Conservation (phyloP, 352 stramenopile genomes). For the Thalassiosira hispida region DNA sequence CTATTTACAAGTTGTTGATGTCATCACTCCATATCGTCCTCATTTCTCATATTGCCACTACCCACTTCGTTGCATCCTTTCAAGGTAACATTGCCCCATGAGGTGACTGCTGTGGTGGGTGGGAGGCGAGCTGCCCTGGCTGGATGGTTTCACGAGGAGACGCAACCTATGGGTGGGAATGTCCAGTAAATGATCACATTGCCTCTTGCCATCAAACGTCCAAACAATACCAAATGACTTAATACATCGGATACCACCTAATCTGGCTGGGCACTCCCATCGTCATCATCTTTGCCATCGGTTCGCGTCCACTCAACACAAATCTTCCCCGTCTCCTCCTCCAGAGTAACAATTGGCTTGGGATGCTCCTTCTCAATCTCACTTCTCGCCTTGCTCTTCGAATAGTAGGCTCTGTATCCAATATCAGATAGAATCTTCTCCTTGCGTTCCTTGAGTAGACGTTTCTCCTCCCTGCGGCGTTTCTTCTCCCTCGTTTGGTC, state of each 20-base stretch:
- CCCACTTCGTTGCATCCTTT: background rate
- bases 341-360: slow-evolving; percentile 32
- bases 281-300: slow-evolving; percentile 4
- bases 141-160: slow-evolving; percentile 59
- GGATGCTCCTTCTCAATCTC: slow-evolving; percentile 30
- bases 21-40: no score
- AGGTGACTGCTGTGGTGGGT: slow-evolving; percentile 25
- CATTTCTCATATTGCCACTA: no score
- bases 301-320: slow-evolving; percentile 10
- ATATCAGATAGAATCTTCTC: slow-evolving; percentile 28
- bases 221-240: background rate
- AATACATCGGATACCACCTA: background rate
- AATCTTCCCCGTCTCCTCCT: slow-evolving; percentile 15
- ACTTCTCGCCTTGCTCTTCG: slow-evolving; percentile 1
- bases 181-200: background rate
- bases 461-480: slow-evolving; percentile 17
- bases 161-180: slow-evolving; percentile 8
- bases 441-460: slow-evolving; percentile 32
- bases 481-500: slow-evolving; percentile 19
- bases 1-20: no score
- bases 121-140: slow-evolving; percentile 29
- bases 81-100: slow-evolving; percentile 38
- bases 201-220: background rate
- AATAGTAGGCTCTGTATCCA: slow-evolving; percentile 31
- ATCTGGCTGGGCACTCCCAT: background rate